Conservation (phyloP, 768 basidiomycete species). For the Russula foetens region DNA sequence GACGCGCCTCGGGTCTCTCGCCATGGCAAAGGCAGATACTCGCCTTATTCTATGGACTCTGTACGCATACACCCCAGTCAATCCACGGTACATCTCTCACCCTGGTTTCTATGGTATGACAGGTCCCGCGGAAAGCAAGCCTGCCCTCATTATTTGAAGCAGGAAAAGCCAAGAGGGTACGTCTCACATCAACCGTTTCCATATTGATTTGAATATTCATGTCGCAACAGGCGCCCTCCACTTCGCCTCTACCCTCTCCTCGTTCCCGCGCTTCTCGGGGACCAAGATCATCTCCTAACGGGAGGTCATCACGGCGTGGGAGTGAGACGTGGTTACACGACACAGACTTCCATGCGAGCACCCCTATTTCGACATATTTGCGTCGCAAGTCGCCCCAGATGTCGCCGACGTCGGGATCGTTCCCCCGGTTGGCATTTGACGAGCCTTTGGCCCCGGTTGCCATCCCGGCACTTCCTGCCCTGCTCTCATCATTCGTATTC, state of each 20-base stretch:
- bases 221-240: conserved; percentile 23
- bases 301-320: conserved; percentile 16
- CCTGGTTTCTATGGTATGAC: background rate
- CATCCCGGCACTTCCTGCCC: conserved; percentile 56
- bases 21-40: conserved; percentile 23
- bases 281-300: conserved; percentile 4
- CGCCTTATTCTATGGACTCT: conserved; percentile 27
- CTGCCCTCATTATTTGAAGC: conserved; percentile 23
- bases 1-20: conserved; percentile 23
- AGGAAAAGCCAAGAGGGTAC: conserved; percentile 24
- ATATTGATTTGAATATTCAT: background rate
- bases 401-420: conserved; percentile 46
- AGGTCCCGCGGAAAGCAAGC: conserved; percentile 27
- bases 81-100: background rate
- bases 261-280: conserved; percentile 17
- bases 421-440: conserved; percentile 24
- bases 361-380: conserved; percentile 73
- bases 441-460: conserved; percentile 43
- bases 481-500: conserved; percentile 31
- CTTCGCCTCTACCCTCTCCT: conserved; percentile 26
- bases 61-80: conserved; percentile 19
- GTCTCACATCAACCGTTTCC: background rate
- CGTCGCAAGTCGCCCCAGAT: conserved; percentile 72
- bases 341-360: conserved; percentile 29
- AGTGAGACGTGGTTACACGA: conserved; percentile 25